A percentile compares a stretch with the other conserved stretches of the same genome.
Evolutionary conservation across 495 filamentous ascomycete genomes (phyloP).

Genomic region (Talaromyces ruber): DNA sequence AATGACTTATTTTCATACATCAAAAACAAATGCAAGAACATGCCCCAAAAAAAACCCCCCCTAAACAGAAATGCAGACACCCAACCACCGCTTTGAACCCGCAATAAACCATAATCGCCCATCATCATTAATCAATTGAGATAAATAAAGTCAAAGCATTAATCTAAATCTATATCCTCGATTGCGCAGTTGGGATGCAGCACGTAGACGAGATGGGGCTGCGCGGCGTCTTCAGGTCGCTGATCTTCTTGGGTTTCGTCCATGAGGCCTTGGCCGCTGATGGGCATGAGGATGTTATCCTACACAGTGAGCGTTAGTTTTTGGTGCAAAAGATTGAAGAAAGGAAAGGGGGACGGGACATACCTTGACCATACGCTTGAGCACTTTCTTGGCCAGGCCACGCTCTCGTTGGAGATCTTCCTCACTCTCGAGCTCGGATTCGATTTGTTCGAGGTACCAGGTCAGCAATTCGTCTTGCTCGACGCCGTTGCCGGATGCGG

Average conservation of each 20-base stretch:
- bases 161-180: conserved; percentile 46
- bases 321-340: neutral
- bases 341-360: conserved; percentile 16
- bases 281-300: conserved; percentile 90
- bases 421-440: conserved; percentile 69
- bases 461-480: conserved; percentile 76
- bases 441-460: conserved; percentile 94
- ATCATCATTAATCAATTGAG: neutral
- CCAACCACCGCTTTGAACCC: neutral
- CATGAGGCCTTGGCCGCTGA: conserved; percentile 74
- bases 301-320: conserved; percentile 24
- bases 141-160: too few species aligned
- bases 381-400: conserved; percentile 71
- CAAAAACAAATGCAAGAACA: neutral
- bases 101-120: neutral
- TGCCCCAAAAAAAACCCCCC: neutral
- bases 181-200: conserved; percentile 90
- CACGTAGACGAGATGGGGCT: conserved; percentile 62
- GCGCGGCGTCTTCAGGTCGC: conserved; percentile 30
- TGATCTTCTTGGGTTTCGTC: conserved; percentile 43
- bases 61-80: neutral
- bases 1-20: neutral
- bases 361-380: conserved; percentile 96
- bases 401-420: conserved; percentile 75
- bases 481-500: conserved; percentile 70